Conservation (phyloP, 1,284 basidiomycete species). For the Jaminaea rosea region DNA sequence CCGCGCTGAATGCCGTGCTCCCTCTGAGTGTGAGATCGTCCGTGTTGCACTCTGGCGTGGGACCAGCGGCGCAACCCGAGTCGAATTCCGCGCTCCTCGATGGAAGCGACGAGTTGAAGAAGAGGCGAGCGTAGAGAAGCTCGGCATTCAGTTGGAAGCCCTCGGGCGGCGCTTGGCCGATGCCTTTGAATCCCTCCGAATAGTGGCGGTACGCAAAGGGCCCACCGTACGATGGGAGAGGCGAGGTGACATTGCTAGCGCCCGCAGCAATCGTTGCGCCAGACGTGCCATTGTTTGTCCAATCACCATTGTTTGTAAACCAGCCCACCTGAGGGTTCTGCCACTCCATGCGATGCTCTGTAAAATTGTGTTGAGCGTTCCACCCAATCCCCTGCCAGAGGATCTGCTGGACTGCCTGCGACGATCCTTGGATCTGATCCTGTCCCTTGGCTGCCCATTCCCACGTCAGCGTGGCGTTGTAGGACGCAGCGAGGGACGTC, state of each 20-base stretch:
- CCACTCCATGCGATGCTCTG: constrained; percentile 39
- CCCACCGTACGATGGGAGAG: constrained; percentile 18
- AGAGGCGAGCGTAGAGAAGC: constrained; percentile 33
- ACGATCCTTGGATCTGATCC: no score
- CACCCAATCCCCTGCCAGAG: neutral
- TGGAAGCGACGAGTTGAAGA: constrained; percentile 38
- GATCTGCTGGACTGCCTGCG: neutral
- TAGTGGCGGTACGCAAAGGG: constrained; percentile 30
- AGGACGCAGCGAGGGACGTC: neutral
- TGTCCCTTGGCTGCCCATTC: neutral
- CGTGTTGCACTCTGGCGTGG: constrained; percentile 21
- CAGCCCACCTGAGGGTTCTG: constrained; percentile 15
- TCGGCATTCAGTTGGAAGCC: constrained; percentile 17
- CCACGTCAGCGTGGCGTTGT: neutral
- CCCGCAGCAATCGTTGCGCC: no score
- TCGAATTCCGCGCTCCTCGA: constrained; percentile 23
- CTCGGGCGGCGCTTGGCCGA: constrained; percentile 25
- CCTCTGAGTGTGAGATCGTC: constrained; percentile 28
- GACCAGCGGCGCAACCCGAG: constrained; percentile 16
- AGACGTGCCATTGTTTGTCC: constrained; percentile 18
- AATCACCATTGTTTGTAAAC: constrained; percentile 24
- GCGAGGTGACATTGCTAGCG: no score
- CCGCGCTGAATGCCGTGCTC: constrained; percentile 20
- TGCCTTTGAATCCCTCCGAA: constrained; percentile 27
- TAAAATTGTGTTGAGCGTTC: constrained; percentile 11